These are phyloP conservation scores for Umbelopsis sp. DNA, from an alignment of 192 early-diverging fungal species.

Conservation along the genomic window DNA sequence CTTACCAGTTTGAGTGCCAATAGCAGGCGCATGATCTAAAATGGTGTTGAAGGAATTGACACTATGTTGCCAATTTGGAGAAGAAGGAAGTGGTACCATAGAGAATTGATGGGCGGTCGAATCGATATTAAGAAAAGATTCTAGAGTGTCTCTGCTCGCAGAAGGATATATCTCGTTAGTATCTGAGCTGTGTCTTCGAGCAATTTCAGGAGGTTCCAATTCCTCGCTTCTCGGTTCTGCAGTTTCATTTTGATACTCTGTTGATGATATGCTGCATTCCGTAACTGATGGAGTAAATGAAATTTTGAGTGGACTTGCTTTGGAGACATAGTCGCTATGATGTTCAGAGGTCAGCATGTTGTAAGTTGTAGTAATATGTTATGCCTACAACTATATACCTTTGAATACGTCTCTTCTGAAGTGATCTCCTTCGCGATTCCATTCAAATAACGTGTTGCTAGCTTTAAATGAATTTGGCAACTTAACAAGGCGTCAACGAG, in stretches of 20 bases:
- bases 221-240: background rate
- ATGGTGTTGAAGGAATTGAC: background rate
- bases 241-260: background rate
- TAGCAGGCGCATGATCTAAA: background rate
- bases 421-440: background rate
- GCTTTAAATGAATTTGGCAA: background rate
- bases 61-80: background rate
- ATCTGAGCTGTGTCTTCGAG: background rate
- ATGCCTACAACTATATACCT: background rate
- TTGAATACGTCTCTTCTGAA: background rate
- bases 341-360: background rate
- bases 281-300: background rate
- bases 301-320: constrained; percentile 12
- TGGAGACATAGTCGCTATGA: background rate
- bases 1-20: background rate
- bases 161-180: background rate
- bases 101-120: background rate
- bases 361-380: too few species aligned
- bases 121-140: background rate
- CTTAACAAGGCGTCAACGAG: background rate
- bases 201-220: background rate
- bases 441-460: background rate
- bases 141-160: background rate
- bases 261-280: background rate
- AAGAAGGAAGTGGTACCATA: background rate